Base-by-base conservation (phyloP, 495 filamentous ascomycete genomes). In the Penicillium coprophilum region DNA sequence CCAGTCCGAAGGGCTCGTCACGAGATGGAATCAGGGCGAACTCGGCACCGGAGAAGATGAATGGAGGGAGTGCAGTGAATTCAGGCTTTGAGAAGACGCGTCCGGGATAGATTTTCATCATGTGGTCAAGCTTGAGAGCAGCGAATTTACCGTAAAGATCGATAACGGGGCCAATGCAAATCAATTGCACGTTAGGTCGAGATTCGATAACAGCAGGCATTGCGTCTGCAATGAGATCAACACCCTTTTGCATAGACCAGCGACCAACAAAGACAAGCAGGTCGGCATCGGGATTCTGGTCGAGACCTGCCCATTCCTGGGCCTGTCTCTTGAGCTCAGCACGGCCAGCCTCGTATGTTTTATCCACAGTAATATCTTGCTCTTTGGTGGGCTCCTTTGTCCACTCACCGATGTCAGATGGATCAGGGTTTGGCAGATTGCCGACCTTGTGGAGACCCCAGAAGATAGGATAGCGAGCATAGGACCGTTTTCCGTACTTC, bases 61-160 rank as follows among this genome's bases (percentile, higher is more conserved):
- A 91, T 0, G 87, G 85, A 7, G 87, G 88, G 2, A 91, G 80
- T 4, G 83, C 80, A 12, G 87, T 90, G 71, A 91, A 91, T 67
- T 90, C 85, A 15, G 88, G 88, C 74, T 86, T 89, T 13, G 85
- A 89, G 69, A 77, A 91, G 3, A 91, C 88, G n/a, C 88, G 73
- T 27, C 82, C 83, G 6, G 87, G 87, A 55, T 90, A 91, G 40
- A 84, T 67, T 47, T 86, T 74, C 87, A 90, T 90, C 69, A 90
- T 81, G 51, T 79, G 80, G 32, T 80, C 81, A 34, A 90, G 76
- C 71, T 91, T 91, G n/a, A 89, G 70, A 0, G 88, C 87, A 2
- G 88, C 88, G 62, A 91, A 91, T 59, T 84, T 87, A 27, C 88
- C 88, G 70, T 90, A 89, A 1, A 91, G 79, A 71, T 91, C 88